Evolutionary conservation across 2,329 filamentous ascomycete species (phyloP), one percentile per base, ranked within the genome.

Genomic region (Cladosporium sp.): DNA sequence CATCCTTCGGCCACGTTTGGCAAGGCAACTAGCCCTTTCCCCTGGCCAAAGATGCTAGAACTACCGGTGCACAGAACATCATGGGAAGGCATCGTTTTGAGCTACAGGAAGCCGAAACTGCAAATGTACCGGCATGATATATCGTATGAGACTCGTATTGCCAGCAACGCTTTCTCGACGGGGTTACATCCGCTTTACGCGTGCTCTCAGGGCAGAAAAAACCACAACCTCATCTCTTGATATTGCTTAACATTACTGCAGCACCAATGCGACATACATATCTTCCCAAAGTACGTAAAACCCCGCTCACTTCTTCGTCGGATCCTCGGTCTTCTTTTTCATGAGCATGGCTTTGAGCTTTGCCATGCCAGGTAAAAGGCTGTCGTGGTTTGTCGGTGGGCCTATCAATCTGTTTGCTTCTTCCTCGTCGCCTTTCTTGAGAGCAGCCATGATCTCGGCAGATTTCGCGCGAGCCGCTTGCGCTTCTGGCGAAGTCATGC

Each of bases 401-500:
- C 55, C 61, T 71, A 74, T 71, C 18, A 69, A 11, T n/a, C 61
- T 64, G 56, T 72, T 69, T 26, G 72, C 72, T 10, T 69, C 72
- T 12, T 71, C 71, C 6, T 66, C 66, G 33, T 73, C 69, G 46
- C 70, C 70, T n/a, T 66, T 69, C 60, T 67, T 71, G 57, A 73
- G 49, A 16, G 71, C 70, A 18, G 67, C 70, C 69, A 73, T 74
- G 65, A 73, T 65, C 56, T 70, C 68, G 5, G 67, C 68, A 14
- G 69, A 62, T 50, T 67, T 69, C 3, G 63, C 62, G 28, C 72
- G 65, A 5, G 72, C 72, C 10, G 67, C 67, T 29, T 68, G 68
- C 1, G 72, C 72, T 62, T 70, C 63, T 12, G 69, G 63, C 16
- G 68, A 70, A 3, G 72, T 68, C 72, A 74, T 74, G 49, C 59